Evolutionary conservation across 1,139 yeast species (phyloP), one percentile per base, ranked within the genome.

Genomic region (Sugiyamaella paludigena): DNA sequence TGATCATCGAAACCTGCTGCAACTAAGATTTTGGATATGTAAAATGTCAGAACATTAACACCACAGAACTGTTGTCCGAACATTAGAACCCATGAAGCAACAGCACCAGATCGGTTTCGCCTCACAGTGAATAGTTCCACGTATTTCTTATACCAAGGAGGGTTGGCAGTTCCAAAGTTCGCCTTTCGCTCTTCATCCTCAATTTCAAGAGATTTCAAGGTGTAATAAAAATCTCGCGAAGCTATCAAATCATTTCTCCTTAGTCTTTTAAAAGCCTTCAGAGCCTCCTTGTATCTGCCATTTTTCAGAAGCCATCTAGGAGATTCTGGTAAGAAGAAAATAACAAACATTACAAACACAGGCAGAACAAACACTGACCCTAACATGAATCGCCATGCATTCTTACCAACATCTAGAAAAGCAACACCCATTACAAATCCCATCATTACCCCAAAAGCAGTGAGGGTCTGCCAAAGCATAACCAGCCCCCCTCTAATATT

Each of bases 1-100:
- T 35, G 36, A n/a, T 28, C 49, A 33, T 40, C 32, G 24, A 47
- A 47, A 4, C 50, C 50, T 11, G 50, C 49, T 27, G 38, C 40
- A 13, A 35, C 37, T 32, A 47, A 47, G 39, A 47, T 45, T 10
- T 43, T 47, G 12, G 50, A 44, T 7, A 45, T 37, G 28, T 47
- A 47, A 87, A 76, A 83, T 13, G 92, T 88, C 67, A 86, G 84
- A 48, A 84, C 89, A 61, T 86, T 86, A 62, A 86, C 80, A 60
- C 94, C 94, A 70, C 94, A 85, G 72, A 86, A 83, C 65, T 86
- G 94, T 71, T 86, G 94, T 85, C 83, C 83, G 64, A 85, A 83
- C 80, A 87, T 86, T 50, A 81, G 85, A 53, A 85, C 75, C 78
- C 84, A 82, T 3, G 92, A 79, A 52, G 85, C 92, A 48, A 83